Percentiles rank a stretch among this genome's conserved stretches.
These are phyloP conservation scores for Kernera saxatilis DNA, from an alignment of 345 rosid species.

Conservation along the genomic window DNA sequence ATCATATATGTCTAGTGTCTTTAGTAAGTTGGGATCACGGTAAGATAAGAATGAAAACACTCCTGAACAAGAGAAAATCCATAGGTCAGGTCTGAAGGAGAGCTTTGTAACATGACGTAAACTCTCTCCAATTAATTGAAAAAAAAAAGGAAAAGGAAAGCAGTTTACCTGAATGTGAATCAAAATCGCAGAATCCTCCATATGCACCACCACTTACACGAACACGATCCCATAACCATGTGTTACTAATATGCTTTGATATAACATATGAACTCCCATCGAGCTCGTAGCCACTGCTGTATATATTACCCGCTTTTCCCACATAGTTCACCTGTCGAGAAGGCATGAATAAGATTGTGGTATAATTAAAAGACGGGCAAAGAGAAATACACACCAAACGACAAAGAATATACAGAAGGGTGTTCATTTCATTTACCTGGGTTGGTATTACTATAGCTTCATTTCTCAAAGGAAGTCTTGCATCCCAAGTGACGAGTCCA, in stretches of 20 bases:
- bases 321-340: conserved; percentile 81
- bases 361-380: neutral
- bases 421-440: conserved; percentile 45
- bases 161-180: conserved; percentile 76
- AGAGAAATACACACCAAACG: neutral
- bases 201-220: conserved; percentile 98
- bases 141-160: conserved; percentile 9
- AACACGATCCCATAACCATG: conserved; percentile 98
- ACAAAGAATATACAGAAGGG: neutral
- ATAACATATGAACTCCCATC: conserved; percentile 89
- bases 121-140: neutral
- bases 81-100: conserved; percentile 5
- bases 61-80: conserved; percentile 34
- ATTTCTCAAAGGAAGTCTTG: conserved; percentile 50
- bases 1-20: conserved; percentile 83
- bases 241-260: conserved; percentile 78
- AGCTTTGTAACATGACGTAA: neutral
- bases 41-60: conserved; percentile 84
- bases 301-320: conserved; percentile 86
- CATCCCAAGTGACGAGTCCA: conserved; percentile 48
- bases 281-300: conserved; percentile 67
- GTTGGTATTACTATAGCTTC: conserved; percentile 95
- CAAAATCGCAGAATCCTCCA: conserved; percentile 94
- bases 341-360: neutral
- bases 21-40: conserved; percentile 87